Conservation (phyloP, 768 basidiomycete species). For the Tubosaeta sp. region DNA sequence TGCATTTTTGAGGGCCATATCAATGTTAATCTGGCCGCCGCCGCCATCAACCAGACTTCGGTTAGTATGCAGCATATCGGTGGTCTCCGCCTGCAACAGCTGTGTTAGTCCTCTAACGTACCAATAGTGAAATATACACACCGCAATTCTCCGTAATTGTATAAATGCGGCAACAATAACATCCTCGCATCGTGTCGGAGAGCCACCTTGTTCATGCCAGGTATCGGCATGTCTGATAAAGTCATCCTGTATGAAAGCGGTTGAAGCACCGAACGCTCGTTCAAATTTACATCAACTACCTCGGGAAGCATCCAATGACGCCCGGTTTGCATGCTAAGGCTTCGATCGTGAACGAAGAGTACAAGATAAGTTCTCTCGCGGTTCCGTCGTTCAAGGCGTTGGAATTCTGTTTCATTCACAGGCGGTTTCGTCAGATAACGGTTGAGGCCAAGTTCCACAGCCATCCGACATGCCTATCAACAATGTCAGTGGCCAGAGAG, state of each 20-base stretch:
- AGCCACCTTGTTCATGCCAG: constrained; percentile 66
- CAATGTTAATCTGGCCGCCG: constrained; percentile 67
- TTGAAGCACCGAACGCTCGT: constrained; percentile 10
- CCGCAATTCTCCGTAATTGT: constrained; percentile 74
- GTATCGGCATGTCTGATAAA: constrained; percentile 61
- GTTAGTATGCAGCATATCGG: constrained; percentile 63
- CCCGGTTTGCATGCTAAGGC: constrained; percentile 82
- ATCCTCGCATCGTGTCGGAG: constrained; percentile 65
- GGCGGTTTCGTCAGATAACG: constrained; percentile 57
- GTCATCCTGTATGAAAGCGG: constrained; percentile 45
- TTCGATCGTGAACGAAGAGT: constrained; percentile 81
- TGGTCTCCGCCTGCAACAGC: constrained; percentile 62
- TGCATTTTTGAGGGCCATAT: constrained; percentile 65
- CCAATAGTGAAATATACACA: constrained; percentile 33
- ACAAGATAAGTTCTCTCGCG: constrained; percentile 85
- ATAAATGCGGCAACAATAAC: constrained; percentile 77
- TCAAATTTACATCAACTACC: constrained; percentile 24
- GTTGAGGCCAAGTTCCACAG: constrained; percentile 78
- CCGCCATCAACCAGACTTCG: constrained; percentile 40
- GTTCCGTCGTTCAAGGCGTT: constrained; percentile 73
- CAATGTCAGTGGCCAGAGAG: constrained; percentile 1
- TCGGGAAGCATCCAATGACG: constrained; percentile 87
- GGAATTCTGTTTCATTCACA: constrained; percentile 57
- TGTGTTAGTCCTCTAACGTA: background rate
- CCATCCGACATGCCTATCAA: constrained; percentile 77